Evolutionary conservation across 345 rosid species (phyloP).

Genomic region (Isatis tinctoria): DNA sequence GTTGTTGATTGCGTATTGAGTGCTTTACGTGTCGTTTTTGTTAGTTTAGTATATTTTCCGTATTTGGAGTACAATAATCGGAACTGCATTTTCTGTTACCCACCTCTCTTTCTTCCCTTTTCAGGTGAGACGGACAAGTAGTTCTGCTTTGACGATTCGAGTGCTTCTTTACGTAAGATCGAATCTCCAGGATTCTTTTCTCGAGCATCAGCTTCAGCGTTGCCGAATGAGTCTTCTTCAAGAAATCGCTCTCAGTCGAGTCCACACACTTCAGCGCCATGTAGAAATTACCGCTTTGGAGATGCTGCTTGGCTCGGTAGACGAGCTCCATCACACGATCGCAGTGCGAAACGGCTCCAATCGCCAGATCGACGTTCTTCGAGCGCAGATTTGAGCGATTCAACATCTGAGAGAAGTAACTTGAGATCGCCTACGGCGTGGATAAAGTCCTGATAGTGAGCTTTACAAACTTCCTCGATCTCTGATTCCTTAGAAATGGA

Average conservation of each 20-base stretch:
- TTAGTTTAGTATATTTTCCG: no score
- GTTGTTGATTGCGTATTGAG: no score
- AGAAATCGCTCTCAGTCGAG: constrained; percentile 60
- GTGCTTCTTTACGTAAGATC: constrained; percentile 68
- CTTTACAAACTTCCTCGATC: no score
- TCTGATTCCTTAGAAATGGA: no score
- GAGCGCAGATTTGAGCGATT: no score
- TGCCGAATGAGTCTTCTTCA: constrained; percentile 63
- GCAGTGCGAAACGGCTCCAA: constrained; percentile 49
- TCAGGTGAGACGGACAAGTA: no score
- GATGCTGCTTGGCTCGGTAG: constrained; percentile 66
- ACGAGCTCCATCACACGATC: constrained; percentile 74
- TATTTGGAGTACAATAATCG: no score
- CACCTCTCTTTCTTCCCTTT: no score
- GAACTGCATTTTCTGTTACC: no score
- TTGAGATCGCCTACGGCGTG: constrained; percentile 96
- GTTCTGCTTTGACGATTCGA: no score
- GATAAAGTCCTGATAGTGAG: constrained; percentile 96
- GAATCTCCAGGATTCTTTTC: constrained; percentile 73
- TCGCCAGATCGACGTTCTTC: constrained; percentile 76
- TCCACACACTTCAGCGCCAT: constrained; percentile 85
- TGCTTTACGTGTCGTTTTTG: no score
- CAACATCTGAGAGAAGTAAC: constrained; percentile 94
- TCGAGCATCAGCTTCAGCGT: constrained; percentile 82
- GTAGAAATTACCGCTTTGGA: constrained; percentile 61